Percentiles rank a stretch among this genome's conserved stretches.
phyloP scores from a whole-genome alignment of 148 eudicot species.

The Fagopyrum tataricum region DNA sequence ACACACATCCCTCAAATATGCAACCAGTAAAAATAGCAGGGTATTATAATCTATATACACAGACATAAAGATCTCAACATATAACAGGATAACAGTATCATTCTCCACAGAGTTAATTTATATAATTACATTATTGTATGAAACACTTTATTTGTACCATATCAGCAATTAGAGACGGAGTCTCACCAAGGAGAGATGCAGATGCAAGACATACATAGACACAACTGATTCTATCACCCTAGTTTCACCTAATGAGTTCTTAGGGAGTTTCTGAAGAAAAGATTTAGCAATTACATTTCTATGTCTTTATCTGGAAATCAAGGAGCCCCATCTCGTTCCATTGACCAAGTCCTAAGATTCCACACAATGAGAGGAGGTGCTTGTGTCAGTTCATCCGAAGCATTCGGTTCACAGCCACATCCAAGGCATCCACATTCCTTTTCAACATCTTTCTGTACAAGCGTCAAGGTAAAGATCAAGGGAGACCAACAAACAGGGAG shows the following conservation, averaged over 20 bases:
- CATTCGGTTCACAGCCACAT: conserved; percentile 51
- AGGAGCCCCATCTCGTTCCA: not conserved
- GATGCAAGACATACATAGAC: too few relatives aligned
- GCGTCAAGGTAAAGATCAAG: conserved; percentile 33
- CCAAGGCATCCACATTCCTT: conserved; percentile 74
- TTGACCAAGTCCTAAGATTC: not conserved
- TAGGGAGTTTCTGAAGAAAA: not conserved
- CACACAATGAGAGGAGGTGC: not conserved
- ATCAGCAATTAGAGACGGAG: not conserved
- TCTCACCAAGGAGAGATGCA: too few relatives aligned
- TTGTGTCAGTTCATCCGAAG: conserved; percentile 49
- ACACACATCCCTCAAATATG: not conserved
- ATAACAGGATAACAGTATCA: not conserved
- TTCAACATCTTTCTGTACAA: conserved; percentile 46
- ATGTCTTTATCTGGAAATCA: not conserved
- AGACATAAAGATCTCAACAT: not conserved
- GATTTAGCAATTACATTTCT: not conserved
- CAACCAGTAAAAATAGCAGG: not conserved
- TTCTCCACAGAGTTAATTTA: not conserved
- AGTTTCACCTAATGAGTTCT: not conserved
- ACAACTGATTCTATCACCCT: not conserved
- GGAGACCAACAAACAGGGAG: not conserved
- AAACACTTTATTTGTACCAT: not conserved
- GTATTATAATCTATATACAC: not conserved
- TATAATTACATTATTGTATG: not conserved